Conservation (phyloP, 169 alveolate genomes). For the Plasmodium ovale region DNA sequence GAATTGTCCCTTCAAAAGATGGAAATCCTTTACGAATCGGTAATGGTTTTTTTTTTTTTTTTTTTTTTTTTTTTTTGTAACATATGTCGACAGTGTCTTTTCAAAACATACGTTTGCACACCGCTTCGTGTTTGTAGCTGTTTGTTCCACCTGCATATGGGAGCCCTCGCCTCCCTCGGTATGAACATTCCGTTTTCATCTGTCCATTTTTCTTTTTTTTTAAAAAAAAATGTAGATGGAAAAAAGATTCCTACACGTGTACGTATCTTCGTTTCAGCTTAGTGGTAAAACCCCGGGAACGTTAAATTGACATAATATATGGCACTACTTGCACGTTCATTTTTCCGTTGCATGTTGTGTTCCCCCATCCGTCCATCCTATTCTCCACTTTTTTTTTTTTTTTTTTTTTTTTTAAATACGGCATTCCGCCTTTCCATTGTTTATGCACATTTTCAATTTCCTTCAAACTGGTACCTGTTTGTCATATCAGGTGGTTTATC, state of each 20-base stretch:
- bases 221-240: slow-evolving; percentile 19
- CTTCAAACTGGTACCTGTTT: no score
- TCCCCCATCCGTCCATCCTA: no score
- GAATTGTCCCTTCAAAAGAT: slow-evolving; percentile 51
- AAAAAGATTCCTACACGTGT: background rate
- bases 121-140: no score
- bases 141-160: no score
- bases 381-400: slow-evolving; percentile 4
- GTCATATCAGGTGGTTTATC: no score
- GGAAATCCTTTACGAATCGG: slow-evolving; percentile 43
- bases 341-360: background rate
- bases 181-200: background rate
- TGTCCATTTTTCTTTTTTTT: background rate
- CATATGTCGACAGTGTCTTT: no score
- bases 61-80: no score
- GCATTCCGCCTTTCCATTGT: background rate
- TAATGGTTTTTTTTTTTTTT: background rate
- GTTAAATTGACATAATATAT: background rate
- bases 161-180: no score
- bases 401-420: background rate
- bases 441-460: no score
- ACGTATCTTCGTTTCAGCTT: slow-evolving; percentile 10
- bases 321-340: background rate
- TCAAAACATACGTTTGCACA: no score
- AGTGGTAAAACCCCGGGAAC: slow-evolving; percentile 6